phyloP scores from a whole-genome alignment of 116 monocot genomes.

The Dioscorea cayenensis region DNA sequence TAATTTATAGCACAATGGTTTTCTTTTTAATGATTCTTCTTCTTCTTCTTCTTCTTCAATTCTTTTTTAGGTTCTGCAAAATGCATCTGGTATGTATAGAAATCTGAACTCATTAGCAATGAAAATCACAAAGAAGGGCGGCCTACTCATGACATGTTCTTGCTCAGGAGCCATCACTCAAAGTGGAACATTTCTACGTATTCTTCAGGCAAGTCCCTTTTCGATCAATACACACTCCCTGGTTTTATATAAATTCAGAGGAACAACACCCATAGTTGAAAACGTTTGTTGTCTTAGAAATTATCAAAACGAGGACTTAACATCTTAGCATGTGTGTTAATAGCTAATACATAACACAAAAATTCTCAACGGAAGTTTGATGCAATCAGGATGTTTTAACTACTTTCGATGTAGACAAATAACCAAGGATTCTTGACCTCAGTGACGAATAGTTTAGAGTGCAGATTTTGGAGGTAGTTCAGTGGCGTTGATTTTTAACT shows the following conservation, averaged over 20 bases:
- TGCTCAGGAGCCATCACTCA: constrained; percentile 98
- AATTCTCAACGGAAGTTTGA: too few relatives aligned
- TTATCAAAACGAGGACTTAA: not conserved
- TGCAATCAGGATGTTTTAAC: too few relatives aligned
- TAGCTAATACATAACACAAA: too few relatives aligned
- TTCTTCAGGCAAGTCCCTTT: constrained; percentile 63
- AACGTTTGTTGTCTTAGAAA: too few relatives aligned
- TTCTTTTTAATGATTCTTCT: not conserved
- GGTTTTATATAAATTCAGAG: not conserved
- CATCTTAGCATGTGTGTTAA: too few relatives aligned
- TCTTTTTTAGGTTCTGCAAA: constrained; percentile 67
- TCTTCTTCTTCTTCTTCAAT: not conserved
- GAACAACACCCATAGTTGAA: not conserved
- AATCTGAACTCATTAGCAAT: constrained; percentile 89
- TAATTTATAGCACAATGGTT: not conserved
- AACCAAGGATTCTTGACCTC: too few relatives aligned
- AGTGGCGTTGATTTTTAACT: too few relatives aligned
- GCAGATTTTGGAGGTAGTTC: too few relatives aligned
- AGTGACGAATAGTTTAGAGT: too few relatives aligned
- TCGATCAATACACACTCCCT: not conserved
- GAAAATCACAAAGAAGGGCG: constrained; percentile 81
- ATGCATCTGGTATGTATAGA: constrained; percentile 90
- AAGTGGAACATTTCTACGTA: constrained; percentile 68
- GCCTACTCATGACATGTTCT: constrained; percentile 95
- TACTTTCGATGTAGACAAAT: too few relatives aligned